Evolutionary conservation across 108 stramenopile genomes (phyloP).

Genomic region (Stephanodiscus triporus): DNA sequence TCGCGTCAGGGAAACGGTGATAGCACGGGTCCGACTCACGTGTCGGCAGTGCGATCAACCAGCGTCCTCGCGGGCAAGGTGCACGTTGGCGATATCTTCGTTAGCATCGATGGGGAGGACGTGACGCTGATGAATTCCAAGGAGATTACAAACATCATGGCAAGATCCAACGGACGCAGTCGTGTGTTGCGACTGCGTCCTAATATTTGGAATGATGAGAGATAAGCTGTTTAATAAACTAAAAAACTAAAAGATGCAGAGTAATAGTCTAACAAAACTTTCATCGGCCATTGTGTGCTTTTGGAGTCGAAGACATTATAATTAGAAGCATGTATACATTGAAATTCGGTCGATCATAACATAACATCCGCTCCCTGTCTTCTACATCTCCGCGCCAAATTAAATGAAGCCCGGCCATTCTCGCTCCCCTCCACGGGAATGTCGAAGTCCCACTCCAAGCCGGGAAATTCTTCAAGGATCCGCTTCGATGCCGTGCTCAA

Average conservation of each 20-base stretch:
- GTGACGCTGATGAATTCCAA: constrained; percentile 60
- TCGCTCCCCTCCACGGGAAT: constrained; percentile 30
- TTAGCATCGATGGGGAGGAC: constrained; percentile 62
- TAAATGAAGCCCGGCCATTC: constrained; percentile 36
- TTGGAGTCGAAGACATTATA: too few relatives aligned
- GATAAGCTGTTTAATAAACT: too few relatives aligned
- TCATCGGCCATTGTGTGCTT: too few relatives aligned
- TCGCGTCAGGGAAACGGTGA: too few relatives aligned
- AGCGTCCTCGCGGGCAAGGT: constrained; percentile 40
- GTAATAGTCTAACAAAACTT: too few relatives aligned
- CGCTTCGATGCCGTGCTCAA: constrained; percentile 23
- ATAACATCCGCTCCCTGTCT: not conserved
- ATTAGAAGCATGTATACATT: too few relatives aligned
- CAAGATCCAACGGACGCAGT: constrained; percentile 44
- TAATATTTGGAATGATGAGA: too few relatives aligned
- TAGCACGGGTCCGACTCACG: constrained; percentile 35
- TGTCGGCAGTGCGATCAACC: constrained; percentile 36
- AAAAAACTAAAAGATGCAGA: too few relatives aligned
- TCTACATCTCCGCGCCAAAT: constrained; percentile 25
- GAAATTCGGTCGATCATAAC: not conserved
- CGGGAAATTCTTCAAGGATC: constrained; percentile 10
- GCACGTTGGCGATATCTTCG: constrained; percentile 40
- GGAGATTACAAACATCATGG: constrained; percentile 69
- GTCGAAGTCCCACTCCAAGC: constrained; percentile 36
- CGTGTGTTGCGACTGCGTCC: constrained; percentile 20